Evolutionary conservation across 208 protist species (phyloP).

Genomic region (Spongospora subterranea): DNA sequence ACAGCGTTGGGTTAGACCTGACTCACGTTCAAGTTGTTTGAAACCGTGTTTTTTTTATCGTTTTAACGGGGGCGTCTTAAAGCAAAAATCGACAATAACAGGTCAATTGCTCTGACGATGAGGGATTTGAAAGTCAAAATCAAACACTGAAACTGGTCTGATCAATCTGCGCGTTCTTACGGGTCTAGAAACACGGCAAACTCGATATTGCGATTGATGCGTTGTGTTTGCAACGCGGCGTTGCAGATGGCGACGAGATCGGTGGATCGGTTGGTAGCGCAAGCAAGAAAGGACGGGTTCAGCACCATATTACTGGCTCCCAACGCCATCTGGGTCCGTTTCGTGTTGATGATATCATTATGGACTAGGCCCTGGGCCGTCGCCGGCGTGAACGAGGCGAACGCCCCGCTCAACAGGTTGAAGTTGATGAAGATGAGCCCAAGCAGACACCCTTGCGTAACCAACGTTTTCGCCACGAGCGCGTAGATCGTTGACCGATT

Average conservation of each 20-base stretch:
- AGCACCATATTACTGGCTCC: not conserved
- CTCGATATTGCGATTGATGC: not conserved
- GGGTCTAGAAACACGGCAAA: not conserved
- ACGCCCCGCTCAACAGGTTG: not conserved
- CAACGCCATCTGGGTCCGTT: not conserved
- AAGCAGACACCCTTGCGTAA: not conserved
- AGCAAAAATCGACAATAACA: no score
- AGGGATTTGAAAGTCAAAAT: no score
- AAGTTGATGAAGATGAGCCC: slow-evolving; percentile 1
- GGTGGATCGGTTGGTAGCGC: not conserved
- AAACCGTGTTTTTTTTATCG: no score
- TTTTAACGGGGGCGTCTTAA: no score
- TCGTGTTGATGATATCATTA: not conserved
- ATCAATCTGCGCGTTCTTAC: no score
- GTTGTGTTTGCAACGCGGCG: not conserved
- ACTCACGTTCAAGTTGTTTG: no score
- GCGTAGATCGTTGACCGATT: not conserved
- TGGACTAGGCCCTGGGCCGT: not conserved
- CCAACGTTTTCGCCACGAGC: not conserved
- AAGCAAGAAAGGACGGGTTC: not conserved
- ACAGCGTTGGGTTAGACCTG: no score
- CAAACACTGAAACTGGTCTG: no score
- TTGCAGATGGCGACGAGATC: not conserved
- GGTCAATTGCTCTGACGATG: no score
- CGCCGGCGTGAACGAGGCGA: not conserved